phyloP scores from a whole-genome alignment of 2,329 filamentous ascomycete genomes.

The Venturia carpophila region DNA sequence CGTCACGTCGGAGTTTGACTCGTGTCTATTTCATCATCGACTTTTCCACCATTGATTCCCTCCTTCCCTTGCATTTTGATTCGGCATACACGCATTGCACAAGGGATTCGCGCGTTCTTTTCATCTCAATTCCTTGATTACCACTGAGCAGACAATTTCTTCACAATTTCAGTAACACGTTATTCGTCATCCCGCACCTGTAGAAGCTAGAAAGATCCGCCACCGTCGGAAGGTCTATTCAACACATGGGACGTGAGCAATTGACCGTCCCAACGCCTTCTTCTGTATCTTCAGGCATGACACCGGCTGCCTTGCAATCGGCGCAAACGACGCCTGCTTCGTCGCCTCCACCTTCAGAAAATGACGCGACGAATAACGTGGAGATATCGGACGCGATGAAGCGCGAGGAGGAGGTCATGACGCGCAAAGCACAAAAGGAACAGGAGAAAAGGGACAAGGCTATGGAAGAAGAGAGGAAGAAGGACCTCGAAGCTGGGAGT shows the following conservation, averaged over 20 bases:
- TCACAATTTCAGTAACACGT: not conserved
- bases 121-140: not conserved
- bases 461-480: constrained; percentile 38
- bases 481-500: constrained; percentile 39
- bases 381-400: constrained; percentile 32
- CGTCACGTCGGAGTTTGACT: not conserved
- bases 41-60: not conserved
- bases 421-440: constrained; percentile 34
- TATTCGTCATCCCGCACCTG: not conserved
- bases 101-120: not conserved
- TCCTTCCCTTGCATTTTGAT: not conserved
- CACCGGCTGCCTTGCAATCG: not conserved
- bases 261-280: not conserved
- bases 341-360: constrained; percentile 18
- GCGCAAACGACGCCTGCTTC: constrained; percentile 16
- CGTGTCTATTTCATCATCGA: not conserved
- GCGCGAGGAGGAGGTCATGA: constrained; percentile 41
- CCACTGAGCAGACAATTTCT: not conserved
- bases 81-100: not conserved
- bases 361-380: not conserved
- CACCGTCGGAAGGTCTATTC: not conserved
- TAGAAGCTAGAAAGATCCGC: constrained; percentile 1
- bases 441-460: constrained; percentile 39
- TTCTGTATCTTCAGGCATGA: constrained; percentile 15
- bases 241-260: not conserved